A percentile compares a stretch with the other conserved stretches of the same genome.
Evolutionary conservation across 345 rosid species (phyloP).

Genomic region (Eutrema japonicum): DNA sequence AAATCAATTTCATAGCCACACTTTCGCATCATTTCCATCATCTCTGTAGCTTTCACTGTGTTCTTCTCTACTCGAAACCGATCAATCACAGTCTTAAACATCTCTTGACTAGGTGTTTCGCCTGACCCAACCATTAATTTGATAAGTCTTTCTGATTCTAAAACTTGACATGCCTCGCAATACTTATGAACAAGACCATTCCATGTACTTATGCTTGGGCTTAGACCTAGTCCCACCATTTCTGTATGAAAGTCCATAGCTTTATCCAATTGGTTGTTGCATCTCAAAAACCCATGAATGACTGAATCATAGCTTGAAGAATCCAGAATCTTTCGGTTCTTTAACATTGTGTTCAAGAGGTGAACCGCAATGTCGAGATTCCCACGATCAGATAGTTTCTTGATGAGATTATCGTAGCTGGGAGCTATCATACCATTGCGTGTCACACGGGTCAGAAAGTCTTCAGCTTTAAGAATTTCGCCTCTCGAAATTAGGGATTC

Average conservation of each 20-base stretch:
- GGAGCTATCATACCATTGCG: conserved; percentile 39
- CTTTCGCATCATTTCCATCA: conserved; percentile 66
- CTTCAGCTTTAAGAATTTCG: conserved; percentile 57
- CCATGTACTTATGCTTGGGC: conserved; percentile 59
- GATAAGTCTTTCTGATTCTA: conserved; percentile 64
- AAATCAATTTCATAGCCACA: conserved; percentile 70
- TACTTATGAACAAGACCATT: conserved; percentile 47
- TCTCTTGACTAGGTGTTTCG: conserved; percentile 61
- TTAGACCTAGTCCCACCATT: conserved; percentile 61
- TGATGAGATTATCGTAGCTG: conserved; percentile 60
- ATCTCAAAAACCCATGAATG: conserved; percentile 50
- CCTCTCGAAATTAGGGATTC: conserved; percentile 53
- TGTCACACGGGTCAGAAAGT: conserved; percentile 54
- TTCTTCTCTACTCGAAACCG: conserved; percentile 59
- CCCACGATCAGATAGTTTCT: conserved; percentile 53
- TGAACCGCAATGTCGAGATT: conserved; percentile 56
- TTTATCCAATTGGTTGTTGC: conserved; percentile 44
- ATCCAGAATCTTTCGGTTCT: conserved; percentile 53
- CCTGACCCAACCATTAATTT: conserved; percentile 51
- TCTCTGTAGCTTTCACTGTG: conserved; percentile 59
- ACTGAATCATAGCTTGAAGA: conserved; percentile 64
- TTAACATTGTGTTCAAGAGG: conserved; percentile 71
- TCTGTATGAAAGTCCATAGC: conserved; percentile 70
- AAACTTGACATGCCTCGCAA: conserved; percentile 50
- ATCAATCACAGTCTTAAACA: conserved; percentile 57